Percentiles rank a stretch among this genome's conserved stretches.
These are phyloP conservation scores for Vitis cinerea DNA, from an alignment of 164 flowering plant genomes.

Conservation along the genomic window DNA sequence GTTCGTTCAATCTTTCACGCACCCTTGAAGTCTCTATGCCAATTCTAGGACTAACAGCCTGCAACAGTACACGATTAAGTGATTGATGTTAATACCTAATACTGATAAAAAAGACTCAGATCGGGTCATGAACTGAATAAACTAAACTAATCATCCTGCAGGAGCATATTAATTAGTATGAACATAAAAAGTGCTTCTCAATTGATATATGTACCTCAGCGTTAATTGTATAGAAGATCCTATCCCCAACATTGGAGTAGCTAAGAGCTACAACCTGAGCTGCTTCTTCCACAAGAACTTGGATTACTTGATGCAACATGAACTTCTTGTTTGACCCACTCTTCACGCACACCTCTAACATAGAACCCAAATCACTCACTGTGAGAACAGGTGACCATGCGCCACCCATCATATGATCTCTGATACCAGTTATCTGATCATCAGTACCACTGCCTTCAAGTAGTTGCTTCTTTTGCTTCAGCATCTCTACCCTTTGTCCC, in stretches of 20 bases:
- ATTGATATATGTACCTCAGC: slow-evolving; percentile 11
- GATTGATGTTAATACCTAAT: too few relatives aligned
- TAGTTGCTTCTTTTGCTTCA: too few relatives aligned
- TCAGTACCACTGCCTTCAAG: too few relatives aligned
- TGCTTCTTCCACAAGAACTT: slow-evolving; percentile 14
- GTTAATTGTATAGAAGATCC: slow-evolving; percentile 1
- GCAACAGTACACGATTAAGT: background rate
- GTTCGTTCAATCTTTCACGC: slow-evolving; percentile 5
- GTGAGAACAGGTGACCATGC: too few relatives aligned
- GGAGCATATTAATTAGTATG: too few relatives aligned
- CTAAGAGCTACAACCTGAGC: slow-evolving; percentile 10
- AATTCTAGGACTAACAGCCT: slow-evolving; percentile 3
- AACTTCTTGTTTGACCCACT: slow-evolving; percentile 6
- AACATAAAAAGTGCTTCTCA: background rate
- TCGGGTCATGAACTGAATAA: too few relatives aligned
- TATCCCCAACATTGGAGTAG: slow-evolving; percentile 4
- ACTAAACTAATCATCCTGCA: too few relatives aligned
- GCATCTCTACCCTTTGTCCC: too few relatives aligned
- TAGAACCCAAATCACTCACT: background rate
- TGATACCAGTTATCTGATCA: too few relatives aligned
- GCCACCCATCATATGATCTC: too few relatives aligned
- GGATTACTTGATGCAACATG: slow-evolving; percentile 13
- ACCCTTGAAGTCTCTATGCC: slow-evolving; percentile 15
- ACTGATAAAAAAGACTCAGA: background rate
- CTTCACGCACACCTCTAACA: slow-evolving; percentile 2